phyloP scores from a whole-genome alignment of 768 basidiomycete genomes.

The Trametes gibbosa region DNA sequence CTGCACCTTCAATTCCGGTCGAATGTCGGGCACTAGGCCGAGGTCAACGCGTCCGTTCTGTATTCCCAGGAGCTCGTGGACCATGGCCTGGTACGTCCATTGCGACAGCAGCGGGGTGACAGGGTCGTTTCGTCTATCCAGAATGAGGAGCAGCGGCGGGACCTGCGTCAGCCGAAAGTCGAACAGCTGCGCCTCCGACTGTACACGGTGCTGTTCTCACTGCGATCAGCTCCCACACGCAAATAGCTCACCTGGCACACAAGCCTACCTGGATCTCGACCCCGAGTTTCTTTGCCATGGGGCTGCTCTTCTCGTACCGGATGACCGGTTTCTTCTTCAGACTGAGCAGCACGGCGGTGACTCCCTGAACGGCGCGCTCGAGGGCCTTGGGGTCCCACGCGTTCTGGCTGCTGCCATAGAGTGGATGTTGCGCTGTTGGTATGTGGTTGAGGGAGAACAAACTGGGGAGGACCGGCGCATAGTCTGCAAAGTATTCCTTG shows the following conservation, averaged over 20 bases:
- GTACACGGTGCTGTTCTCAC: slow-evolving; percentile 64
- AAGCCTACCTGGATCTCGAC: slow-evolving; percentile 73
- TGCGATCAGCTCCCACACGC: not conserved
- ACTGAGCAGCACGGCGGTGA: slow-evolving; percentile 85
- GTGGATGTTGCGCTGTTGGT: slow-evolving; percentile 57
- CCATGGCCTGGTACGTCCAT: slow-evolving; percentile 99
- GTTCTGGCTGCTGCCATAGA: slow-evolving; percentile 72
- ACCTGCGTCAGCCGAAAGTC: slow-evolving; percentile 90
- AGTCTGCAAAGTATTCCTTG: slow-evolving; percentile 98
- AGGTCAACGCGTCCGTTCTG: slow-evolving; percentile 91
- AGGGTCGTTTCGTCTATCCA: slow-evolving; percentile 95
- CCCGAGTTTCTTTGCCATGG: slow-evolving; percentile 88
- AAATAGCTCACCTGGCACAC: not conserved
- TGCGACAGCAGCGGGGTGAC: slow-evolving; percentile 94
- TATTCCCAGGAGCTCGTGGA: slow-evolving; percentile 92
- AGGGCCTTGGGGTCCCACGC: slow-evolving; percentile 76
- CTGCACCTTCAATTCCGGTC: slow-evolving; percentile 79
- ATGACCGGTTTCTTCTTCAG: slow-evolving; percentile 95
- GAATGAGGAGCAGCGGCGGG: slow-evolving; percentile 83
- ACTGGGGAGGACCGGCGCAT: slow-evolving; percentile 79
- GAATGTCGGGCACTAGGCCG: slow-evolving; percentile 78
- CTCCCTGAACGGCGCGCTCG: slow-evolving; percentile 73
- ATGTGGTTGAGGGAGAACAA: slow-evolving; percentile 84
- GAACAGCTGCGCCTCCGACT: slow-evolving; percentile 79
- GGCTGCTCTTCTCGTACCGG: slow-evolving; percentile 90